Base-by-base conservation (phyloP, 345 rosid species). In the Salix purpurea region DNA sequence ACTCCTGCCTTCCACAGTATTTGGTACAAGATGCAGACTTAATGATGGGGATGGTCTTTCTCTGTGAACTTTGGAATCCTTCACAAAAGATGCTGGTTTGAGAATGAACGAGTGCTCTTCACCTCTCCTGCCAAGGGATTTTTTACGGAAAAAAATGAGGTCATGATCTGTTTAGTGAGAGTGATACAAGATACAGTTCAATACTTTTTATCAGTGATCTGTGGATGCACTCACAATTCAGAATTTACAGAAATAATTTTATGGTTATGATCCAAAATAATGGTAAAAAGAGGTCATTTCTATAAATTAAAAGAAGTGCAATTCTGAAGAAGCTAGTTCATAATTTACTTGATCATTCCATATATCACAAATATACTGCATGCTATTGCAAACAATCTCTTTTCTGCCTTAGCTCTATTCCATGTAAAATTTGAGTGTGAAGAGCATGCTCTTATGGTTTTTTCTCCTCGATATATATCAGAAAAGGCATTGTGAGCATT, bases 31-130 rank as follows among this genome's bases (percentile, higher is more conserved):
- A 73, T 71, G 80, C 80, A 82, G 78, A 81, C 78, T 78, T 58
- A 93, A 84, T 6, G 85, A 79, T 23, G 60, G 84, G 69, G 89
- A 81, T 74, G 75, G 79, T 78, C 75, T 88, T 83, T 87, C 88
- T 74, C 86, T 78, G 28, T 84, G 85, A 65, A 82, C 85, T 83
- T 85, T 90, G 58, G 79, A 78, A 83, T 86, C 86, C 80, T 86
- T 91, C 84, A 82, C 77, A 40, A 94, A 85, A 84, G 87, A 85
- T 1, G 86, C 89, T 64, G 97, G 97, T 83, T 90, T 96, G 78
- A 96, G 87, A 34, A 96, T 90, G 83, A 96, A 96, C 56, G 99
- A 94, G 81, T 94, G 99, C 81, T 92, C 98, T 83, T 94, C 99
- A 81, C 97, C 94, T 84, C 87, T 92, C 99, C 99, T 96, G 90